These are phyloP conservation scores for Mortierella sp. DNA, from an alignment of 371 early-diverging fungal species.

Conservation along the genomic window DNA sequence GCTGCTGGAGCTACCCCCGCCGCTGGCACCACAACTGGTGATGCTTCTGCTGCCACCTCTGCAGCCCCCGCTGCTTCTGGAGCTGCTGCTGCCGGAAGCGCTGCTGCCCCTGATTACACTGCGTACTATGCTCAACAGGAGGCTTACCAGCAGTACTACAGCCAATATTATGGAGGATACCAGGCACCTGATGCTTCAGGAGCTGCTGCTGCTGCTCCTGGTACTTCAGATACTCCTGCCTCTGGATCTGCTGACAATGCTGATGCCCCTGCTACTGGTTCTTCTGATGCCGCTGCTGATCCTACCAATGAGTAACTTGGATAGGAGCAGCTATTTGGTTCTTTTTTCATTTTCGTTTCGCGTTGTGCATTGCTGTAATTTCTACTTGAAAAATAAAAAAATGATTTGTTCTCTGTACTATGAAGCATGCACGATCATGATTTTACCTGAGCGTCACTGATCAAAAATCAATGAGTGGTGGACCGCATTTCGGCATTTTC, in stretches of 20 bases:
- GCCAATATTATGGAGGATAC: slow-evolving; percentile 49
- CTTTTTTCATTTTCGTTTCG: neutral
- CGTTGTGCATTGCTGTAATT: neutral
- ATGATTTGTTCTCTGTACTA: neutral
- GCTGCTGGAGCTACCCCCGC: slow-evolving; percentile 3
- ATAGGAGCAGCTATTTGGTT: neutral
- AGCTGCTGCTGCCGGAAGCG: slow-evolving; percentile 13
- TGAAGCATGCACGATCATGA: slow-evolving; percentile 1
- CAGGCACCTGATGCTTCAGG: slow-evolving; percentile 21
- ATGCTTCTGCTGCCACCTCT: slow-evolving; percentile 22
- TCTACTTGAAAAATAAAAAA: neutral
- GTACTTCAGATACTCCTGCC: slow-evolving; percentile 14
- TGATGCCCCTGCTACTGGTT: slow-evolving; percentile 2
- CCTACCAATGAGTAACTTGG: neutral
- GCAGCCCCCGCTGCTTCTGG: slow-evolving; percentile 12
- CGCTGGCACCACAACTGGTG: slow-evolving; percentile 1
- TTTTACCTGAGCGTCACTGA: neutral
- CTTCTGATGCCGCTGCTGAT: neutral
- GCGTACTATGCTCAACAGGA: slow-evolving; percentile 58
- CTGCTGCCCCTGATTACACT: slow-evolving; percentile 36
- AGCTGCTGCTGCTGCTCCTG: slow-evolving; percentile 13
- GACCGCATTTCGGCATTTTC: neutral
- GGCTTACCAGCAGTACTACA: slow-evolving; percentile 55
- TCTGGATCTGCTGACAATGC: neutral
- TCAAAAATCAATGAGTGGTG: neutral